These are phyloP conservation scores for Hypoxylon rubiginosum DNA, from an alignment of 2,329 filamentous ascomycete genomes.

Conservation along the genomic window DNA sequence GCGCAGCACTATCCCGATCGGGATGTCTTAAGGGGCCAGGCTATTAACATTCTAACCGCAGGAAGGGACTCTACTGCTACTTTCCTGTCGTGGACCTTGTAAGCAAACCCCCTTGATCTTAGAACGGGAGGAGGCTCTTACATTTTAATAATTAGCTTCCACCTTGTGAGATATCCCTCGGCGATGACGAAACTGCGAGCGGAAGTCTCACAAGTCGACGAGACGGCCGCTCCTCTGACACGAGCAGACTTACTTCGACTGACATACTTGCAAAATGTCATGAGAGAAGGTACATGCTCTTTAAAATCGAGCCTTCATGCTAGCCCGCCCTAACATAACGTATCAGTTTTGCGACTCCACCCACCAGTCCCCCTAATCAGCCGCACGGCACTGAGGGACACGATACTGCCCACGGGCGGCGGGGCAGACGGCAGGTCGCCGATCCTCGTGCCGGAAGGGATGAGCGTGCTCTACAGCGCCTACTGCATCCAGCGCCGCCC, in stretches of 20 bases:
- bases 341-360: slow-evolving; percentile 39
- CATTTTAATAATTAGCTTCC: slow-evolving; percentile 33
- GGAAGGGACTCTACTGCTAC: slow-evolving; percentile 48
- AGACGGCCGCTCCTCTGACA: slow-evolving; percentile 31
- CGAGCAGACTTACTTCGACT: slow-evolving; percentile 39
- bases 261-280: slow-evolving; percentile 43
- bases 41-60: slow-evolving; percentile 47
- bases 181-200: slow-evolving; percentile 42
- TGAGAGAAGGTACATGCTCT: slow-evolving; percentile 44
- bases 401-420: slow-evolving; percentile 45
- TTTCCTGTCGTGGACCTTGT: slow-evolving; percentile 47
- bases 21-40: slow-evolving; percentile 43
- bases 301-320: background rate
- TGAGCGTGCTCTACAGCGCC: slow-evolving; percentile 59
- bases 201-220: slow-evolving; percentile 39
- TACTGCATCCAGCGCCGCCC: slow-evolving; percentile 61
- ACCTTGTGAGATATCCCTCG: slow-evolving; percentile 43
- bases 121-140: slow-evolving; percentile 1
- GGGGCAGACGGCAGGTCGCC: slow-evolving; percentile 44
- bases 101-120: slow-evolving; percentile 8
- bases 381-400: slow-evolving; percentile 41
- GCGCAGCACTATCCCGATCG: slow-evolving; percentile 39
- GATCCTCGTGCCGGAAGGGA: slow-evolving; percentile 49
- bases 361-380: slow-evolving; percentile 47
- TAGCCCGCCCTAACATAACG: background rate